Base-by-base conservation (phyloP, 2,329 filamentous ascomycete genomes). In the Aspergillus aculeatus region DNA sequence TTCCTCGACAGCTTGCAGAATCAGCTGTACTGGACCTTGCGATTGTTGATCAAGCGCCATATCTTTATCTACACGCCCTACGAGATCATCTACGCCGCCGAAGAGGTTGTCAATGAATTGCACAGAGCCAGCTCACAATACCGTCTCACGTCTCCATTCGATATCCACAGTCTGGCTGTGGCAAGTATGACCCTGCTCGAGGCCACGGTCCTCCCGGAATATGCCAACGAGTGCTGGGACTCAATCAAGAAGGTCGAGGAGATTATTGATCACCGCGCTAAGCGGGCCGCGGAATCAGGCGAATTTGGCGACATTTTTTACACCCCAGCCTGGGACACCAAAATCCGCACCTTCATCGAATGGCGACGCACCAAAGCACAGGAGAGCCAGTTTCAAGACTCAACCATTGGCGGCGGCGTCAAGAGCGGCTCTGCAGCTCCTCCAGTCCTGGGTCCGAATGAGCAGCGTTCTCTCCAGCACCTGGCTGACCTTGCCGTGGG, bases 221-320 rank as follows among this genome's bases (percentile, higher is more conserved):
- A 74, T 50, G 62, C 72, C 2, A 70, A 66, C 50, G 71, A 78
- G 55, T 78, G 75, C 62, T 78, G 76, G 75, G 68, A 71, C 5
- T 60, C 70, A 0, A 71, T 88, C n/a, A 75, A 79, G 29, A 81
- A 80, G 54, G 82, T 84, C 4, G 81, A 84, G 55, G 73, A 77
- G 11, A 75, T 83, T 3, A 75, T 83, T 49, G 77, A 80, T 44
- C 72, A 76, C 9, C 79, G 82, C 23, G 77, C 72, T 23, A 75
- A 74, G 63, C 65, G 66, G 31, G 58, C 67, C 10, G 41, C 65
- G 11, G 65, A 70, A 26, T 65, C 65, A 1, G 59, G 66, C 9
- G 76, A 78, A 54, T 78, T 78, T 31, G 70, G 70, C 2, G 71
- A 75, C 51, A 71, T 78, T 24, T 77, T 78, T 59, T 67, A 69